Conservation (phyloP, 805 yeast genomes). For the Lachancea lanzarotensis region DNA sequence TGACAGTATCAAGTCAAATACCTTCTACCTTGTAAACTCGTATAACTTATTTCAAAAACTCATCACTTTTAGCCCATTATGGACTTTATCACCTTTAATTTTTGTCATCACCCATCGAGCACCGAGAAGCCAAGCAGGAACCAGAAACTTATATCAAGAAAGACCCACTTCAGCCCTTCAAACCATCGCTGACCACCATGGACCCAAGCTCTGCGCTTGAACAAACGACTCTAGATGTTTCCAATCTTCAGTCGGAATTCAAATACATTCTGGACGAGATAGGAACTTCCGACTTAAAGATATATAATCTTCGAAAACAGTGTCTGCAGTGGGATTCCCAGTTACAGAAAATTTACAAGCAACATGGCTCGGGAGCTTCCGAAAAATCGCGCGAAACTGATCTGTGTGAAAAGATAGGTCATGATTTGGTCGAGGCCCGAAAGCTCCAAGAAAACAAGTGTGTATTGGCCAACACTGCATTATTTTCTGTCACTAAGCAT, state of each 20-base stretch:
- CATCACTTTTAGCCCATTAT: no score
- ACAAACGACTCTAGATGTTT: constrained; percentile 63
- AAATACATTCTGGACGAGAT: constrained; percentile 76
- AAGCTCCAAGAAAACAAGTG: constrained; percentile 72
- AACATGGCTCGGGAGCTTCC: constrained; percentile 73
- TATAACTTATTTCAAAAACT: no score
- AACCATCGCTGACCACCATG: constrained; percentile 37
- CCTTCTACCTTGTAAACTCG: no score
- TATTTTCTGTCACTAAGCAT: constrained; percentile 71
- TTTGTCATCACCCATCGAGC: no score
- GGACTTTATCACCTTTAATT: no score
- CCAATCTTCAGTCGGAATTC: constrained; percentile 84
- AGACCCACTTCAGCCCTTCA: neutral
- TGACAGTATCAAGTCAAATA: no score
- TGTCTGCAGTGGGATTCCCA: constrained; percentile 69
- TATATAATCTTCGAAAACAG: constrained; percentile 60
- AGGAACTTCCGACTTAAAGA: constrained; percentile 56
- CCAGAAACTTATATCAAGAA: no score
- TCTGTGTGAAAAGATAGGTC: constrained; percentile 56
- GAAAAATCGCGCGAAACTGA: constrained; percentile 77
- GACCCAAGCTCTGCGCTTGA: constrained; percentile 85
- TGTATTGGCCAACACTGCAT: constrained; percentile 73
- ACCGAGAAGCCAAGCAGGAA: no score
- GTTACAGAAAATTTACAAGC: constrained; percentile 73
- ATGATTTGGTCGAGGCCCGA: constrained; percentile 55